Base-by-base conservation (phyloP, 805 yeast species). In the Yamadazyma insecticola region DNA sequence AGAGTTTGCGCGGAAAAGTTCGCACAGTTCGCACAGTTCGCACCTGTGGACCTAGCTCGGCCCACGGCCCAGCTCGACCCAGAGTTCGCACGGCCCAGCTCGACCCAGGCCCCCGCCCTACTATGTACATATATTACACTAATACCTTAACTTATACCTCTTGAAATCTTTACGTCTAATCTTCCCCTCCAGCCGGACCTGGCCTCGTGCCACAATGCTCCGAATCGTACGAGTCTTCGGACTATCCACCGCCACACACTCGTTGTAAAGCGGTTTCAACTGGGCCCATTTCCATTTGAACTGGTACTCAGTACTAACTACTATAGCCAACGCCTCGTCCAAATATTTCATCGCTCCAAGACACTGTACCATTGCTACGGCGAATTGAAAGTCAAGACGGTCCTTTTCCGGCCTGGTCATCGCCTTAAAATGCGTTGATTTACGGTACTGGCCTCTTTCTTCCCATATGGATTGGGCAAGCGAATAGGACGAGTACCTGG, bases 381-480 rank as follows among this genome's bases (percentile, higher is more conserved):
- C 96, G 66, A 88, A 86, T 36, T 60, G 66, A 51, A 77, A 77
- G 47, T 81, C 90, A 4, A 65, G 53, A 4, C 52, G 48, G 25
- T 70, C 69, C 41, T 71, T 75, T 17, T 44, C 50, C 0, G 35
- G 31, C 7, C 57, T 44, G 1, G 62, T 29, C 12, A 76, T 47
- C 0, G 35, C 22, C 30, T 64, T 71, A 62, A 82, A 88, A 3
- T 43, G 40, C 0, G 28, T 15, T 0, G 83, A 67, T 36, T 74
- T 74, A 30, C 96, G 65, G 57, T 70, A 87, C 14, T 51, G 39
- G 2, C 96, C 96, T 46, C 97, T 72, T 47, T 84, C 95, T 2
- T 58, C 54, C 95, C 96, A 88, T 1, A 84, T 63, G 16, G 57
- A 53, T 34, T 76, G 76, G 4, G 88, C 89, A 48, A 81, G 74